A percentile compares a stretch with the other conserved stretches of the same genome.
Evolutionary conservation across 2,329 filamentous ascomycete species (phyloP).

Genomic region (Leptosphaerulina australis): DNA sequence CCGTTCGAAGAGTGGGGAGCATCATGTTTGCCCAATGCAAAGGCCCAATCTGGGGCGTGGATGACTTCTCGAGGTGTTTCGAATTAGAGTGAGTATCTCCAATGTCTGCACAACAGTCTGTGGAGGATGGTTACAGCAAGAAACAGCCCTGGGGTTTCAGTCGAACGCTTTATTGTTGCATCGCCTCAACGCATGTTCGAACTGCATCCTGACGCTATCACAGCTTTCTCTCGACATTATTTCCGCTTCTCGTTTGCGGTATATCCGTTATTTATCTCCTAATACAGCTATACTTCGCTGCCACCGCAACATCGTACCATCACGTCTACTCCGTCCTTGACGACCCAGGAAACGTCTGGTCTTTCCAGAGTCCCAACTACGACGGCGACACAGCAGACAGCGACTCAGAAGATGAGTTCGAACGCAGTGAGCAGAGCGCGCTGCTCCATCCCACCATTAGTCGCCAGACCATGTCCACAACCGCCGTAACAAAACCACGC

Average conservation of each 20-base stretch:
- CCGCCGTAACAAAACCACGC: conserved; percentile 76
- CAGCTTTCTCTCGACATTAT: conserved; percentile 79
- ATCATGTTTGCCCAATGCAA: conserved; percentile 63
- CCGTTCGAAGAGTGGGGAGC: conserved; percentile 19
- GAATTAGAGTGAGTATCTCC: conserved; percentile 66
- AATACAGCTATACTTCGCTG: conserved; percentile 62
- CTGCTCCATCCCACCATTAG: conserved; percentile 60
- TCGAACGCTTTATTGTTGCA: conserved; percentile 1
- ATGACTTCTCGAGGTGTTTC: conserved; percentile 68
- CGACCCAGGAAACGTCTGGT: conserved; percentile 51
- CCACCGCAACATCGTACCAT: conserved; percentile 59
- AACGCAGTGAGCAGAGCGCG: conserved; percentile 62
- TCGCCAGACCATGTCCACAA: conserved; percentile 57
- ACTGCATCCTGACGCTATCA: conserved; percentile 20
- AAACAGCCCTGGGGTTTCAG: background rate
- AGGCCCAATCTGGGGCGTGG: conserved; percentile 63
- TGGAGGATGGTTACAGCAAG: background rate
- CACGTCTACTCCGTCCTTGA: conserved; percentile 65
- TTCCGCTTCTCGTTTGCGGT: conserved; percentile 74
- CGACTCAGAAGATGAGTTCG: conserved; percentile 63
- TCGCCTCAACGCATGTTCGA: background rate
- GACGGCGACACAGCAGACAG: conserved; percentile 50
- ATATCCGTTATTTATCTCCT: conserved; percentile 72
- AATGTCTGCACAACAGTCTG: background rate
- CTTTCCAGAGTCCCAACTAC: conserved; percentile 38